Base-by-base conservation (phyloP, 139 green algal species). In the Coccomyxa sp. region DNA sequence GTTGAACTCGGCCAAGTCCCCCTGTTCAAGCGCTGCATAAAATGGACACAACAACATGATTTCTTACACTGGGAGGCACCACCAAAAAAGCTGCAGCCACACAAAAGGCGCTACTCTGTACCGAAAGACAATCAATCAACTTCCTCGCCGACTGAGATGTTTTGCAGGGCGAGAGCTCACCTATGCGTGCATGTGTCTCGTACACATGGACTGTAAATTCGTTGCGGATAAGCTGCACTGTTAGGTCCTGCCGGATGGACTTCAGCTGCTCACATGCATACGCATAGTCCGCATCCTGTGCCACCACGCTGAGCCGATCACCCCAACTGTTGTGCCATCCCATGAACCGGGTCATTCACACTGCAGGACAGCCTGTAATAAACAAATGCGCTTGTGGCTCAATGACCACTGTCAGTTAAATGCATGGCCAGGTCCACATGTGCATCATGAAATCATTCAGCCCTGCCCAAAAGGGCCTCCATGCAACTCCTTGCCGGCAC, bases 211-310 rank as follows among this genome's bases (percentile, higher is more conserved):
- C 93, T 32, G 91, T 83, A 1, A 96, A 79, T 27, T 84, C 84
- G 31, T 90, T 90, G 32, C 90, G 90, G 18, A 98, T 86, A 79
- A 90, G 89, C 89, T 98, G 94, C 76, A 98, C 93, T 0, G 92
- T 95, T 84, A 90, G 92, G 90, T 98, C 95, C 88, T 98, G 95
- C 32, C 95, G 90, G 87, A 98, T 94, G 77, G 88, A 93, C 88
- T 98, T 98, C 88, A 98, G 92, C 90, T 98, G 95, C 83, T 98
- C 95, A 21, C 85, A 82, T 11, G 86, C 83, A 83, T 96, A 96
- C 58, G 95, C 92, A 68, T 93, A 95, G 76, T 89, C 87, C 14
- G 85, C 89, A 30, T 88, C n/a, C 63, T 71, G 63, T 51, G 38
- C 38, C 18, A 21, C 18, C 63, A 71, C 1, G 21, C 63, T 28